phyloP scores from a whole-genome alignment of 2,329 filamentous ascomycete species.

The Dothistroma pini region DNA sequence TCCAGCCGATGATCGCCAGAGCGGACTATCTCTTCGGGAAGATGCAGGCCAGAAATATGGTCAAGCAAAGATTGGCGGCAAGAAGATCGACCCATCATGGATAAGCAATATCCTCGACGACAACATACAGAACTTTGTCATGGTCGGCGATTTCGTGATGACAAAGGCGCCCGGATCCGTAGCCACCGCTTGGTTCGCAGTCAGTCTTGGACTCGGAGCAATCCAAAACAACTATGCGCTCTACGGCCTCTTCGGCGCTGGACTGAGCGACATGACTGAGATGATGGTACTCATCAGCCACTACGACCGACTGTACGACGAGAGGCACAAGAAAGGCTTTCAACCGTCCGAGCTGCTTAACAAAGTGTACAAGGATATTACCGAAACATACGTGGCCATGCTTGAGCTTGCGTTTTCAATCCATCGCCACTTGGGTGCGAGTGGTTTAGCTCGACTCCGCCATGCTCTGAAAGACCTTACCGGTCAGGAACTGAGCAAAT shows the following conservation, averaged over 20 bases:
- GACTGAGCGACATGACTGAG: slow-evolving; percentile 18
- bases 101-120: slow-evolving; percentile 14
- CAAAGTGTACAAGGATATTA: slow-evolving; percentile 15
- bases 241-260: slow-evolving; percentile 19
- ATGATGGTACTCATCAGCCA: slow-evolving; percentile 22
- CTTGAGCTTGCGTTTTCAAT: slow-evolving; percentile 22
- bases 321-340: slow-evolving; percentile 14
- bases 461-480: slow-evolving; percentile 23
- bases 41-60: slow-evolving; percentile 14
- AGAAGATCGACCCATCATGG: slow-evolving; percentile 13
- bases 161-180: slow-evolving; percentile 22
- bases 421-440: slow-evolving; percentile 13
- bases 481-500: slow-evolving; percentile 14
- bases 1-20: slow-evolving; percentile 1
- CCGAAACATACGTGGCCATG: slow-evolving; percentile 16
- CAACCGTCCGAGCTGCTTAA: slow-evolving; percentile 16
- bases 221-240: slow-evolving; percentile 24
- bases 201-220: slow-evolving; percentile 19
- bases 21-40: slow-evolving; percentile 2
- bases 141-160: slow-evolving; percentile 17
- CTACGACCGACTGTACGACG: slow-evolving; percentile 23
- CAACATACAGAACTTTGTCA: slow-evolving; percentile 20
- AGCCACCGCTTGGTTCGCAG: slow-evolving; percentile 20
- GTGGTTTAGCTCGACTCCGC: slow-evolving; percentile 12
- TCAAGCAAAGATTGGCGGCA: slow-evolving; percentile 9